Evolutionary conservation across 2,329 filamentous ascomycete species (phyloP).

Genomic region (Blumeriella jaapii): DNA sequence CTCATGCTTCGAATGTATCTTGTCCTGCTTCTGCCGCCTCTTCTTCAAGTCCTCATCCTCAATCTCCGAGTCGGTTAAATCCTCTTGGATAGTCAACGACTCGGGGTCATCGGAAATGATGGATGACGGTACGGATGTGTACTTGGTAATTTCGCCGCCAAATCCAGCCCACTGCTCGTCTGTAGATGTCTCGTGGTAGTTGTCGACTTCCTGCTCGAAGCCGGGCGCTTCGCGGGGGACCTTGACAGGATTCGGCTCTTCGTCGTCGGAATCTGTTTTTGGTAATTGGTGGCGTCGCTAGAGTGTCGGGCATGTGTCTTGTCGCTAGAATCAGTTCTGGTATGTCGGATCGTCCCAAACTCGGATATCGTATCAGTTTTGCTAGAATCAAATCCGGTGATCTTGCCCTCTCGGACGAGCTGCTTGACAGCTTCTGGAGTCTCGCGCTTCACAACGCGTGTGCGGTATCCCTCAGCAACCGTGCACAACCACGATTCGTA

Average conservation of each 20-base stretch:
- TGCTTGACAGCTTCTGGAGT: constrained; percentile 9
- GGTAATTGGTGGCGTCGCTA: too few relatives aligned
- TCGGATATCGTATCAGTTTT: constrained; percentile 3
- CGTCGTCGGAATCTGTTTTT: constrained; percentile 7
- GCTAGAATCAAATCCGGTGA: constrained; percentile 1
- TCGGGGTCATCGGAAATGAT: constrained; percentile 10
- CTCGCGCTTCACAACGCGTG: constrained; percentile 12
- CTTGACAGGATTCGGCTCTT: constrained; percentile 7
- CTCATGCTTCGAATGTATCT: constrained; percentile 10
- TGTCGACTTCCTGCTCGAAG: constrained; percentile 12
- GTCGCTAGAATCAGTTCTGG: background rate
- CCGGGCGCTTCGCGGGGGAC: constrained; percentile 11
- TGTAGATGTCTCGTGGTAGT: constrained; percentile 2
- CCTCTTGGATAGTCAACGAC: constrained; percentile 10
- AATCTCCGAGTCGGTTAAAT: constrained; percentile 15
- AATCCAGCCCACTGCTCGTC: constrained; percentile 9
- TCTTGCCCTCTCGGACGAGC: constrained; percentile 7
- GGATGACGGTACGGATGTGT: constrained; percentile 4
- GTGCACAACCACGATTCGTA: constrained; percentile 13
- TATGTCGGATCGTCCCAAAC: constrained; percentile 1
- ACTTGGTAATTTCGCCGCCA: constrained; percentile 8
- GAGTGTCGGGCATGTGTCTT: constrained; percentile 1
- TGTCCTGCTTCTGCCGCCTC: constrained; percentile 14
- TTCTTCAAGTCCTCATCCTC: constrained; percentile 17
- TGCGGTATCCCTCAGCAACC: constrained; percentile 15